A percentile compares a stretch with the other conserved stretches of the same genome.
Conservation (phyloP, 345 rosid genomes). For the Pelargonium nanum region DNA sequence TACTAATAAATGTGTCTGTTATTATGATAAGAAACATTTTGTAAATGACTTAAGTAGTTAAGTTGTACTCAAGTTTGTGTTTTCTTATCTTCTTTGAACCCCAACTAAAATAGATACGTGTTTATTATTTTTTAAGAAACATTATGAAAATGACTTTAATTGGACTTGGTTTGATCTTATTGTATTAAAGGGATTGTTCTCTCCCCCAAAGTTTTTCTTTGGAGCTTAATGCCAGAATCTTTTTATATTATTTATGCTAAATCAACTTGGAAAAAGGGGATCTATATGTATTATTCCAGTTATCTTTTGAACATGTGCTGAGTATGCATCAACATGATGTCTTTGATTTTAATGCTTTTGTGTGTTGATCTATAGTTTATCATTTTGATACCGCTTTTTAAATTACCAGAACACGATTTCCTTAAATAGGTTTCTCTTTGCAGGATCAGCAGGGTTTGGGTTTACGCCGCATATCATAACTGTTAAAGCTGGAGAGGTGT, state of each 20-base stretch:
- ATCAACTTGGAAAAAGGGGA: neutral
- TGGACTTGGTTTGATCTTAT: neutral
- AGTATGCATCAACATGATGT: neutral
- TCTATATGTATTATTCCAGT: neutral
- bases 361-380: neutral
- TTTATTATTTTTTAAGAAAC: no score
- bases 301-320: no score
- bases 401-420: neutral
- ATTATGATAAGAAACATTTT: no score
- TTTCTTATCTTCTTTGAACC: no score
- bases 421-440: conserved; percentile 9
- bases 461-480: conserved; percentile 54
- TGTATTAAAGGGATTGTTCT: neutral
- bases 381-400: neutral
- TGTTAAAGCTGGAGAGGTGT: conserved; percentile 66
- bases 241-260: neutral
- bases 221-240: neutral
- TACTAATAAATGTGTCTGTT: no score
- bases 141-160: neutral
- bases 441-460: conserved; percentile 48
- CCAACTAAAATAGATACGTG: no score
- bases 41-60: no score
- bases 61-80: no score
- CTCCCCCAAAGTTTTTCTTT: neutral
- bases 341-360: neutral